phyloP scores from a whole-genome alignment of 345 rosid genomes.

The Bruguiera gymnorhiza region DNA sequence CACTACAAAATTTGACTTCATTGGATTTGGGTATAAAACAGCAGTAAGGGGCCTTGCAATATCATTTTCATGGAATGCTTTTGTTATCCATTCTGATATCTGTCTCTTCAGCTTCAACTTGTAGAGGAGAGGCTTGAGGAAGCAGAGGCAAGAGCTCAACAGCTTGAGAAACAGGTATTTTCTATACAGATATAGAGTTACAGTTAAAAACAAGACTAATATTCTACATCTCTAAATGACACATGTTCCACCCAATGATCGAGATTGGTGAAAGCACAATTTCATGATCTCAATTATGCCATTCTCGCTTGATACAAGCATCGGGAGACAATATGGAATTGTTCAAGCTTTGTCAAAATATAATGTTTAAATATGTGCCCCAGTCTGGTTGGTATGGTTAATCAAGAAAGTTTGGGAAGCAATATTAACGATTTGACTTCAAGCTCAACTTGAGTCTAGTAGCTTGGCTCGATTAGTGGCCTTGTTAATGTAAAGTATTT shows the following conservation, averaged over 20 bases:
- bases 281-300: no score
- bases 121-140: conserved; percentile 27
- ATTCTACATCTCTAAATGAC: background rate
- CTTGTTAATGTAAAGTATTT: background rate
- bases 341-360: no score
- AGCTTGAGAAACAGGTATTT: conserved; percentile 27
- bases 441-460: no score
- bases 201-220: background rate
- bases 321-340: no score
- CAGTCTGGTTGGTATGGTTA: no score
- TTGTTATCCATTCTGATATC: conserved; percentile 32
- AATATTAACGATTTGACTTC: no score
- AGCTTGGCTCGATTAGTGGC: no score
- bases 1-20: background rate
- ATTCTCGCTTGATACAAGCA: no score
- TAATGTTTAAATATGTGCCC: no score
- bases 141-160: conserved; percentile 28
- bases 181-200: background rate
- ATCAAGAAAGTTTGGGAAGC: no score
- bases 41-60: background rate
- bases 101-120: conserved; percentile 31
- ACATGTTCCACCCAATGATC: background rate
- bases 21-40: background rate
- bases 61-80: background rate
- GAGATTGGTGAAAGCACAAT: no score